Evolutionary conservation across 176 grass and related monocot species (phyloP), one percentile per base, ranked within the genome.

Genomic region (Oryza glaberrima): DNA sequence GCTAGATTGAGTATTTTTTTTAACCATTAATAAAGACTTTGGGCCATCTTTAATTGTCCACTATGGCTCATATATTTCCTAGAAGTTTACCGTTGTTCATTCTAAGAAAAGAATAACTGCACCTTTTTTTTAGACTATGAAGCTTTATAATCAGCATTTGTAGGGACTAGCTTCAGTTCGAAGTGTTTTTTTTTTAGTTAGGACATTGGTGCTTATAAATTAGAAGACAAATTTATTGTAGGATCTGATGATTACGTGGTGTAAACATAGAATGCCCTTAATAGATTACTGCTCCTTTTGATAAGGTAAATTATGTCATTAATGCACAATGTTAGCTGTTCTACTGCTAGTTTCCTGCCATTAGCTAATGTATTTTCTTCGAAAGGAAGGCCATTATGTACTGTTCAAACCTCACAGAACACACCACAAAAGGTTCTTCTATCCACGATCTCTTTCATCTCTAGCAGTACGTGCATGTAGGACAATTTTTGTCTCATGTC

Each of bases 381-480:
- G 30, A 43, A 43, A 76, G 44, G 32, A 65, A 61, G 43, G 16
- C 19, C 9, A 6, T 65, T 32, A 15, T 28, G 28, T 28, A 28
- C 28, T 28, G 28, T 76, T 76, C 32, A 30, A 40, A 84, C 36
- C 48, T 69, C 19, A 25, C 65, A 77, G 1, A 77, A n/a, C 35
- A 35, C 56, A 65, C 25, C 65, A 73, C 9, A 82, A 35, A 67
- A 58, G 32, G 43, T 73, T 81, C 28, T 72, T 82, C 46, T 15
- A 69, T 36, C 78, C 35, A 76, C 15, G 16, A 11, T 46, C 1
- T 49, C 65, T 72, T 65, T 25, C 25, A 51, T 75, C 43, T 71
- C 72, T 76, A 52, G 52, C 65, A 77, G 44, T 72, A 36, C 28
- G 20, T 90, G 7, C 82, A 28, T 47, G 48, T 28, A 48, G 45